Evolutionary conservation across 148 eudicot genomes (phyloP).

Genomic region (Heliosperma pusillum): DNA sequence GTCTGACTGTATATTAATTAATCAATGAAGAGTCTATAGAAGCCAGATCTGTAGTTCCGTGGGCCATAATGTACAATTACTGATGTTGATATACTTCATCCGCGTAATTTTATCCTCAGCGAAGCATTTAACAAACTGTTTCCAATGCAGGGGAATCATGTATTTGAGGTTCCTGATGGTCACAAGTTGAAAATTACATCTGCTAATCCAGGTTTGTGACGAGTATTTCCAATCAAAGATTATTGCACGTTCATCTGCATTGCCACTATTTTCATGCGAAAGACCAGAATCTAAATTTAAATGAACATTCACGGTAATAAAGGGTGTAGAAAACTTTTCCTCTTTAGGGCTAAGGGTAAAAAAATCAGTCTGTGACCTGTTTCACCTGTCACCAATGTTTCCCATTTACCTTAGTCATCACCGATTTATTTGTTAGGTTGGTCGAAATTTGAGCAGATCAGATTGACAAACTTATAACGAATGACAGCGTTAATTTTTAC

Average conservation of each 20-base stretch:
- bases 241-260: not conserved
- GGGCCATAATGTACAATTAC: not conserved
- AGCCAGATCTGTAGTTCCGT: not conserved
- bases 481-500: not conserved
- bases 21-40: too few species aligned
- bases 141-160: conserved; percentile 78
- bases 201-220: conserved; percentile 53
- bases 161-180: conserved; percentile 90
- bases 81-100: too few species aligned
- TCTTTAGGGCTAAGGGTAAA: not conserved
- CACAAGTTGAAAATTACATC: conserved; percentile 62
- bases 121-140: conserved; percentile 8
- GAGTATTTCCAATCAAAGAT: not conserved
- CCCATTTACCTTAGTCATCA: too few species aligned
- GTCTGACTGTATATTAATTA: too few species aligned
- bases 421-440: too few species aligned
- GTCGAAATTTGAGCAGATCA: too few species aligned
- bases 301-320: not conserved
- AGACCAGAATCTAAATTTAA: not conserved
- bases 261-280: not conserved
- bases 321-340: not conserved
- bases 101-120: not conserved
- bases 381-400: not conserved
- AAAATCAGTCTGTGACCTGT: not conserved
- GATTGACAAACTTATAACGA: too few species aligned